A percentile compares a stretch with the other conserved stretches of the same genome.
Conservation (phyloP, 495 filamentous ascomycete species). For the Penicillium pancosmium region DNA sequence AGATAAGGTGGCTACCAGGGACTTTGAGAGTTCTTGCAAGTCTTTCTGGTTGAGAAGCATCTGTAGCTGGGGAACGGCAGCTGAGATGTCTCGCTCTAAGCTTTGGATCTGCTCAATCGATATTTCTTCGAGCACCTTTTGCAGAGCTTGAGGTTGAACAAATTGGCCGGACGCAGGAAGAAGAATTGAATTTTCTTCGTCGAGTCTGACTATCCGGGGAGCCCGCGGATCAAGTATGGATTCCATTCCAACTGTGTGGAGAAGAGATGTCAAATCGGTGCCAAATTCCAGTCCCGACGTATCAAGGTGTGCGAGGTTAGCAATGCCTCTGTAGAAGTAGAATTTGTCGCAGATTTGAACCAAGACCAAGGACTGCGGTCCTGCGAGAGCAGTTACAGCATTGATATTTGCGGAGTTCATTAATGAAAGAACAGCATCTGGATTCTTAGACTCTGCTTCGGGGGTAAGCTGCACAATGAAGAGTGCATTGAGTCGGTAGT, state of each 20-base stretch:
- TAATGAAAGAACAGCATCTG: neutral
- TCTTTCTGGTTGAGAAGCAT: neutral
- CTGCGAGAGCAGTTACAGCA: neutral
- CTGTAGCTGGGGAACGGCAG: neutral
- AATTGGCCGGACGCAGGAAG: neutral
- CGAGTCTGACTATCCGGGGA: neutral
- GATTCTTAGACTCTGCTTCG: neutral
- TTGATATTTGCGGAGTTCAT: neutral
- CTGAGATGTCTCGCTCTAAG: neutral
- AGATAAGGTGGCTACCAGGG: neutral
- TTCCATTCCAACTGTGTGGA: neutral
- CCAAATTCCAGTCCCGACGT: neutral
- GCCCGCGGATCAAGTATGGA: neutral
- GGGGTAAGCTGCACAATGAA: conserved; percentile 24
- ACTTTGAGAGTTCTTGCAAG: neutral
- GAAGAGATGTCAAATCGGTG: neutral
- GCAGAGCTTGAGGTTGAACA: neutral
- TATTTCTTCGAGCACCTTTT: neutral
- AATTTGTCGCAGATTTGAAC: neutral
- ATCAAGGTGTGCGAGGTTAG: neutral
- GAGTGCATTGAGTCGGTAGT: conserved; percentile 27
- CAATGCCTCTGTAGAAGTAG: neutral
- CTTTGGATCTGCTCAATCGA: neutral
- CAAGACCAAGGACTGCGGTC: neutral
- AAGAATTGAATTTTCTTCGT: neutral